A percentile compares a stretch with the other conserved stretches of the same genome.
phyloP scores from a whole-genome alignment of 768 basidiomycete genomes.

The Macrolepiota albuminosa region DNA sequence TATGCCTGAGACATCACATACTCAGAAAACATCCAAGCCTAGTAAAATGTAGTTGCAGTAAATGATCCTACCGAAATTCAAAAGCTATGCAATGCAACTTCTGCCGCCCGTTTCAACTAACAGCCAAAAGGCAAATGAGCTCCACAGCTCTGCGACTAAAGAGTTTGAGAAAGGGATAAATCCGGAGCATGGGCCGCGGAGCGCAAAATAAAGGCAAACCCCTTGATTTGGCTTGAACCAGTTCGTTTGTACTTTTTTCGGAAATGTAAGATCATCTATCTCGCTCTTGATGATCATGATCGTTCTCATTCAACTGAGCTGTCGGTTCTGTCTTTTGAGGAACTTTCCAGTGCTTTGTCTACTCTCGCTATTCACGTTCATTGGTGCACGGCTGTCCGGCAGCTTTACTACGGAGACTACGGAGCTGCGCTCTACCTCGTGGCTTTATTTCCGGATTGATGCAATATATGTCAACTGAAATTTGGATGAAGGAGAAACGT shows the following conservation, averaged over 20 bases:
- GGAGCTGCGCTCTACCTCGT: slow-evolving; percentile 11
- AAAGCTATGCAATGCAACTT: not conserved
- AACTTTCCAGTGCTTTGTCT: not conserved
- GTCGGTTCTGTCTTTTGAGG: not conserved
- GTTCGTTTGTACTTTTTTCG: not conserved
- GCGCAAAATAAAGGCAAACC: not conserved
- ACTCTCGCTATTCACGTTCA: not conserved
- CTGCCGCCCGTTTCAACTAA: not conserved
- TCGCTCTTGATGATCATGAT: slow-evolving; percentile 1
- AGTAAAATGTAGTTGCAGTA: not conserved
- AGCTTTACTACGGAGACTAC: slow-evolving; percentile 8
- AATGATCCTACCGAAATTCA: not conserved
- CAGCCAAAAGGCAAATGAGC: not conserved
- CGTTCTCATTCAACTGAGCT: not conserved
- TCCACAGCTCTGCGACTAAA: not conserved
- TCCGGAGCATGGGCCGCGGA: slow-evolving; percentile 3
- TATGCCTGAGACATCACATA: not conserved
- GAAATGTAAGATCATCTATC: not conserved
- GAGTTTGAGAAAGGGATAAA: not conserved
- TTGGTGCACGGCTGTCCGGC: not conserved
- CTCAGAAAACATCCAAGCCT: not conserved
- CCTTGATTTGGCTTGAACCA: not conserved
- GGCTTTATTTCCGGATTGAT: slow-evolving; percentile 18
- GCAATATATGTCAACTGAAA: slow-evolving; percentile 4
- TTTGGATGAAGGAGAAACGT: not conserved